Evolutionary conservation across 2,329 filamentous ascomycete species (phyloP).

Genomic region (Diplocarpon mali): DNA sequence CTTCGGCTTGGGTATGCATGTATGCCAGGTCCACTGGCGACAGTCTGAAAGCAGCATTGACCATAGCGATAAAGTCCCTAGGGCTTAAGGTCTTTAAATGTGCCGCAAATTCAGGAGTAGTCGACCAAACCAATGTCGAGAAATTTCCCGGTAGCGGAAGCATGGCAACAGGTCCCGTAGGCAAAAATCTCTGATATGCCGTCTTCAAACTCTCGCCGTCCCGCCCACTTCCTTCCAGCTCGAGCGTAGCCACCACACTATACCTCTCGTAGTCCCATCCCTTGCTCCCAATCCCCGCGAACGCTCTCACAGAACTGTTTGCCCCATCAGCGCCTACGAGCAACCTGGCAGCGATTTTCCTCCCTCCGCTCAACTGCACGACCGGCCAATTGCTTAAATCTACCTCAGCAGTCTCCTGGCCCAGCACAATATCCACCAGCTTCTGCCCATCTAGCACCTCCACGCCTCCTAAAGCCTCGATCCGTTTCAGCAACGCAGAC

Average conservation of each 20-base stretch:
- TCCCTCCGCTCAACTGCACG: slow-evolving; percentile 56
- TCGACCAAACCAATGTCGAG: slow-evolving; percentile 90
- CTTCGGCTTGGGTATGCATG: slow-evolving; percentile 53
- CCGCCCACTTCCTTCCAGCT: slow-evolving; percentile 52
- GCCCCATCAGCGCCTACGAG: slow-evolving; percentile 90
- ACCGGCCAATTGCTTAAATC: slow-evolving; percentile 85
- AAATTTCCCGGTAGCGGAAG: slow-evolving; percentile 76
- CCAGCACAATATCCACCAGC: slow-evolving; percentile 70
- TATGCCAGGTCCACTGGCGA: slow-evolving; percentile 69
- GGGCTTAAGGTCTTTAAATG: slow-evolving; percentile 65
- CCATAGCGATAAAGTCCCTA: slow-evolving; percentile 69
- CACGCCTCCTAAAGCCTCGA: slow-evolving; percentile 58
- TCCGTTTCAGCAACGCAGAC: slow-evolving; percentile 59
- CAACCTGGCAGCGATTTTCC: slow-evolving; percentile 64
- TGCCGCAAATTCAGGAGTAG: slow-evolving; percentile 67
- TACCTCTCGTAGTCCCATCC: slow-evolving; percentile 93
- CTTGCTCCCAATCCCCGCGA: slow-evolving; percentile 72
- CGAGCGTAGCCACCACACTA: slow-evolving; percentile 81
- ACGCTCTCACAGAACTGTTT: slow-evolving; percentile 84
- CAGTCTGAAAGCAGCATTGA: slow-evolving; percentile 89
- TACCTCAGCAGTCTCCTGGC: slow-evolving; percentile 53
- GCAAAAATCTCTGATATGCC: slow-evolving; percentile 91
- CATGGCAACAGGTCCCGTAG: slow-evolving; percentile 82
- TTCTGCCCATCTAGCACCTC: slow-evolving; percentile 65
- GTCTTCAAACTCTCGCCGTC: slow-evolving; percentile 49